Base-by-base conservation (phyloP, 2,329 filamentous ascomycete genomes). In the Apiospora marii region DNA sequence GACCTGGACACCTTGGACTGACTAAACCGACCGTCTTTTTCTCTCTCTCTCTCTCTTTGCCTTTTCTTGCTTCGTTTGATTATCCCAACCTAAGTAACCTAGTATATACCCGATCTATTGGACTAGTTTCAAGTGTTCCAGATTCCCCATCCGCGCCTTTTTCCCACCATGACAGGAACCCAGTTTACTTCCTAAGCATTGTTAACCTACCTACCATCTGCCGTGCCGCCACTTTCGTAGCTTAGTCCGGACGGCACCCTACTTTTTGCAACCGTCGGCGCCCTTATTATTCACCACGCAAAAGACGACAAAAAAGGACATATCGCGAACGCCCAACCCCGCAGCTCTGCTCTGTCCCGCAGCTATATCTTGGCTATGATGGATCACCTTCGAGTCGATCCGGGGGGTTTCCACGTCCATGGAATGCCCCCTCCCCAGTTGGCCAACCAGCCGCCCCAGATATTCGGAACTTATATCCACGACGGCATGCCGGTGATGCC, bases 371-470 rank as follows among this genome's bases (percentile, higher is more conserved):
- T 14, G n/a, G 58, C 58, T 13, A 64, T 64, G 58, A 88, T 88
- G 86, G 85, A 90, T 76, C 87, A 85, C 74, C 86, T 90, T 74
- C 77, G 79, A 74, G 78, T 80, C 70, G 79, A 81, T 73, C 77
- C 77, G 8, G 79, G 79, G 78, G 84, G 84, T 79, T 91, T 90
- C 79, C 88, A 90, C 78, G 88, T 92, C 81, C 87, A 88, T 72
- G 82, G 84, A 75, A 88, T 89, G 84, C 81, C 80, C 51, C 84
- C 86, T 76, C 88, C 89, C 76, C 87, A 88, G 71, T 83, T 93
- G 77, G 88, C 92, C 84, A 90, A 90, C 80, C 91, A 90, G 76
- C 89, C 91, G 74, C 90, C 91, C 43, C 91, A 93, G 80, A 90
- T 94, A 71, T 94, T 93, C 78, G 90, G 91, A 72, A 84, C 84